Conservation (phyloP, 306 rosid species). For the Sicyos baderoa region DNA sequence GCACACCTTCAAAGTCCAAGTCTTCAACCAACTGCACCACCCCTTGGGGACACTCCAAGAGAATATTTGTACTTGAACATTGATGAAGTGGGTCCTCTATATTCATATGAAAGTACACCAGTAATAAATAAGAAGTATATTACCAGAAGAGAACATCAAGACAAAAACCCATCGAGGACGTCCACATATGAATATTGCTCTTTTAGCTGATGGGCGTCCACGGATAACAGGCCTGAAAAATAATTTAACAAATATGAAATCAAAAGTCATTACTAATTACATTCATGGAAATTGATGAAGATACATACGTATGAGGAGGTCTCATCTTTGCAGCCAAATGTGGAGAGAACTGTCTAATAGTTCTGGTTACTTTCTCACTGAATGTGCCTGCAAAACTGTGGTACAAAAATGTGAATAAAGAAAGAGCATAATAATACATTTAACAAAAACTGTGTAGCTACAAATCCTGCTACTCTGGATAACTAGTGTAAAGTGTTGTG, state of each 20-base stretch:
- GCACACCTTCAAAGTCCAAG: too few relatives aligned
- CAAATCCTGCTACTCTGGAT: not conserved
- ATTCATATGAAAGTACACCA: not conserved
- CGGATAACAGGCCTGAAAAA: constrained; percentile 92
- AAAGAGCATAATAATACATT: constrained; percentile 8
- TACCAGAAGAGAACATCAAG: constrained; percentile 68
- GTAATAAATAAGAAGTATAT: constrained; percentile 4
- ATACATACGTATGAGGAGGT: constrained; percentile 89
- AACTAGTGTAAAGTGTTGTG: not conserved
- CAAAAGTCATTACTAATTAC: constrained; percentile 13
- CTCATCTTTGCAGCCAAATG: constrained; percentile 97
- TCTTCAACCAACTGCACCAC: too few relatives aligned
- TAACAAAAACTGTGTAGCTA: not conserved
- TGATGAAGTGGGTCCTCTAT: not conserved
- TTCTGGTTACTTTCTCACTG: constrained; percentile 82
- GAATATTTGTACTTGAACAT: not conserved
- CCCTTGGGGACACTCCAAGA: too few relatives aligned
- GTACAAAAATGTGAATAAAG: not conserved
- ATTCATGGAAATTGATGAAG: constrained; percentile 20
- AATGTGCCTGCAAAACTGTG: constrained; percentile 97
- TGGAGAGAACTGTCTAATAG: constrained; percentile 85
- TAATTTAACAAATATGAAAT: constrained; percentile 22
- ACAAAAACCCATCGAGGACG: constrained; percentile 92
- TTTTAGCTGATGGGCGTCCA: constrained; percentile 91
- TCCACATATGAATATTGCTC: constrained; percentile 80